These are phyloP conservation scores for Trichoderma reesei DNA, from an alignment of 495 filamentous ascomycete genomes.

Conservation along the genomic window DNA sequence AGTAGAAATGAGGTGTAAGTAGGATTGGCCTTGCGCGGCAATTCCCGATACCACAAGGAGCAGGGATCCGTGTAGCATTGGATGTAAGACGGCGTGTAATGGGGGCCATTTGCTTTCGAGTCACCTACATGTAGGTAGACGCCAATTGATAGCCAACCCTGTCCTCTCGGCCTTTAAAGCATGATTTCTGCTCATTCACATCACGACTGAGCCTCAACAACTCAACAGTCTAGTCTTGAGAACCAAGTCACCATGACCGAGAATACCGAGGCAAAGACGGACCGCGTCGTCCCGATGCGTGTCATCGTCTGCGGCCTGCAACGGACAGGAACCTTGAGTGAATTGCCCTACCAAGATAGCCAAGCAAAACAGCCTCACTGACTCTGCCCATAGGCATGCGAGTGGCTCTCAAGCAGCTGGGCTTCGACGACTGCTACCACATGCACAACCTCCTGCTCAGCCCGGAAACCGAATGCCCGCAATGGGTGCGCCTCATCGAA, in stretches of 20 bases:
- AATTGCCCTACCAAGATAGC: not conserved
- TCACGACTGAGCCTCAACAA: not conserved
- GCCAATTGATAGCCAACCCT: no score
- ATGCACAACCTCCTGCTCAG: constrained; percentile 29
- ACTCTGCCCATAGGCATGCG: constrained; percentile 38
- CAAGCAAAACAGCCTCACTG: no score
- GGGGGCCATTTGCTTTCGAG: no score
- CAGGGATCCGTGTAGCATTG: no score
- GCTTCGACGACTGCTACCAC: constrained; percentile 55
- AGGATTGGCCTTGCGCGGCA: no score
- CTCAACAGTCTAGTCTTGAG: not conserved
- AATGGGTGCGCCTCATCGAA: constrained; percentile 57
- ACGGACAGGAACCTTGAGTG: constrained; percentile 11
- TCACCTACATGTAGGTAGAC: no score
- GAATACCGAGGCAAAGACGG: not conserved
- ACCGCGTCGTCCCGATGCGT: constrained; percentile 10
- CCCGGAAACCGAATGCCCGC: constrained; percentile 14
- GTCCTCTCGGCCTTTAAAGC: not conserved
- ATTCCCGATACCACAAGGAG: no score
- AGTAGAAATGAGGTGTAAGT: no score
- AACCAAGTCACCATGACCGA: not conserved
- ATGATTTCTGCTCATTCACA: not conserved
- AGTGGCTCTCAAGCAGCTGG: constrained; percentile 50
- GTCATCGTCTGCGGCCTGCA: constrained; percentile 12
- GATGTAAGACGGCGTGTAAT: no score